Conservation (phyloP, 1,284 basidiomycete genomes). For the Lentinula novae-zelandiae region DNA sequence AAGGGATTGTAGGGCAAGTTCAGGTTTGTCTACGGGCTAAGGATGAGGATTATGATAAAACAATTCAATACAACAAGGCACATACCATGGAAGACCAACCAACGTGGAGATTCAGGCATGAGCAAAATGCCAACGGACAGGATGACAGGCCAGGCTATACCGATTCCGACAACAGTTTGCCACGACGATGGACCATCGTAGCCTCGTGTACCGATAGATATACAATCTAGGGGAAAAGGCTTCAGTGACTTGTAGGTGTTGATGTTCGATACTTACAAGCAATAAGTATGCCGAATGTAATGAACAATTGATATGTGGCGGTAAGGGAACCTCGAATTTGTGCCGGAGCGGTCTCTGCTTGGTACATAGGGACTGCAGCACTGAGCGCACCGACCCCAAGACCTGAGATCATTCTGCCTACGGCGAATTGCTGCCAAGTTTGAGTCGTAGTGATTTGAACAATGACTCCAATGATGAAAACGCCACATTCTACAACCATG, state of each 20-base stretch:
- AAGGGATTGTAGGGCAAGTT: constrained; percentile 32
- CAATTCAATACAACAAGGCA: constrained; percentile 8
- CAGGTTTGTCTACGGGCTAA: constrained; percentile 41
- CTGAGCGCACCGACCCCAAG: constrained; percentile 70
- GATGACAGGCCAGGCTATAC: constrained; percentile 67
- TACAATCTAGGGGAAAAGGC: constrained; percentile 38
- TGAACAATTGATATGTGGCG: constrained; percentile 70
- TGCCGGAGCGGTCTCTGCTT: constrained; percentile 74
- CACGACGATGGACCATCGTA: constrained; percentile 52
- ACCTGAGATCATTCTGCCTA: constrained; percentile 69
- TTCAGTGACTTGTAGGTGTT: background rate
- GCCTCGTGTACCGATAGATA: constrained; percentile 53
- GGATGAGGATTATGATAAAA: too few species aligned
- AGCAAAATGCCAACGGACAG: constrained; percentile 67
- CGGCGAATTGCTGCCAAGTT: constrained; percentile 61
- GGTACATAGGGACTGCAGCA: constrained; percentile 78
- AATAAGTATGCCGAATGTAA: constrained; percentile 74
- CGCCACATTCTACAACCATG: constrained; percentile 63
- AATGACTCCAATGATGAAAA: constrained; percentile 72
- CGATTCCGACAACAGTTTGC: constrained; percentile 68
- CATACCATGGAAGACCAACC: constrained; percentile 51
- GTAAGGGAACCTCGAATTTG: constrained; percentile 77
- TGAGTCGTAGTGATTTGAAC: constrained; percentile 49
- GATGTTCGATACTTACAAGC: constrained; percentile 45
- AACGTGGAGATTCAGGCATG: constrained; percentile 76